A percentile compares a stretch with the other conserved stretches of the same genome.
Conservation (phyloP, 2,329 filamentous ascomycete species). For the Fusarium sp. region DNA sequence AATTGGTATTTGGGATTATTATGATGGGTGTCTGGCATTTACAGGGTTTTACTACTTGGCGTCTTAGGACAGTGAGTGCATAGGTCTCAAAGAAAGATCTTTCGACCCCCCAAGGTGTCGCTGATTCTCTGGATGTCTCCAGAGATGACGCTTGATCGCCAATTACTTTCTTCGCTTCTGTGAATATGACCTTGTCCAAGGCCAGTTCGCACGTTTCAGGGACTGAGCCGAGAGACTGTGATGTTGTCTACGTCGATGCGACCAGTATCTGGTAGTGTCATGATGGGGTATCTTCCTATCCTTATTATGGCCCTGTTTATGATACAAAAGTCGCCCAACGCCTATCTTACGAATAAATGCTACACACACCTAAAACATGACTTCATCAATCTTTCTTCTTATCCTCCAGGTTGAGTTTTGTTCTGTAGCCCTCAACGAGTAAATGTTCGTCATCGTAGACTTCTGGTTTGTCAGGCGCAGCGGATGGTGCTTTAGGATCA, state of each 20-base stretch:
- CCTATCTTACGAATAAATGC: slow-evolving; percentile 9
- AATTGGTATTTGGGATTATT: slow-evolving; percentile 48
- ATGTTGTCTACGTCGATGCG: neutral
- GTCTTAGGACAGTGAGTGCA: slow-evolving; percentile 68
- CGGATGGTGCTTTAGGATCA: slow-evolving; percentile 43
- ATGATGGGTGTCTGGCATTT: slow-evolving; percentile 57
- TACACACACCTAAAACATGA: neutral
- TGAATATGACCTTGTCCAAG: slow-evolving; percentile 45
- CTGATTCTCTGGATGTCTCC: slow-evolving; percentile 72
- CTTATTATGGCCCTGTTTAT: slow-evolving; percentile 7
- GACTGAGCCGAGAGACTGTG: slow-evolving; percentile 11
- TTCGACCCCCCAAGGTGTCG: slow-evolving; percentile 83
- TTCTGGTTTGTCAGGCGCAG: slow-evolving; percentile 35
- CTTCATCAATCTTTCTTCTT: slow-evolving; percentile 3
- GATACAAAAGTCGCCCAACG: slow-evolving; percentile 29
- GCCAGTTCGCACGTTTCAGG: slow-evolving; percentile 29
- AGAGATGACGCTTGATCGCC: slow-evolving; percentile 94
- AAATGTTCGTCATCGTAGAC: slow-evolving; percentile 55
- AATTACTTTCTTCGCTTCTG: slow-evolving; percentile 55
- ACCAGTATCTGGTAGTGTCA: neutral
- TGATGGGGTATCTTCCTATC: slow-evolving; percentile 31
- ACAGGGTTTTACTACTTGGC: slow-evolving; percentile 59
- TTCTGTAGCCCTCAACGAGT: slow-evolving; percentile 63
- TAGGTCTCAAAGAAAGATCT: slow-evolving; percentile 71
- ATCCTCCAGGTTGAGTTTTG: slow-evolving; percentile 44